Base-by-base conservation (phyloP, 1,284 basidiomycete genomes). In the Tilletiopsis washingtonensis region DNA sequence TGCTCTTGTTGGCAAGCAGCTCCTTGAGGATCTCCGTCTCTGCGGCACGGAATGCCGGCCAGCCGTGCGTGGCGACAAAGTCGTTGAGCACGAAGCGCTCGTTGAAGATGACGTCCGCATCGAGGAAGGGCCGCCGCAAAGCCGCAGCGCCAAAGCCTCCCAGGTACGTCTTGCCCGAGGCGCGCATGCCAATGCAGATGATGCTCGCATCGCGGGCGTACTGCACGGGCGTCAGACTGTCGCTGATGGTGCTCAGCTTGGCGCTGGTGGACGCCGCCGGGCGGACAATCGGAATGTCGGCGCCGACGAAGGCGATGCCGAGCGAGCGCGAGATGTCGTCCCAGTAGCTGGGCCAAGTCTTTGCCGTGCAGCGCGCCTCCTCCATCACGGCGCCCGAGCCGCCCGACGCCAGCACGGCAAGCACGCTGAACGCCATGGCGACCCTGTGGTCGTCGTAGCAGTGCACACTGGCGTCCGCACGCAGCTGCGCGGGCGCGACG, bases 341-440 rank as follows among this genome's bases (percentile, higher is more conserved):
- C 91, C 93, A 98, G 88, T 91, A 99, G 72, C 91, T 91, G 2
- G 94, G 93, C 93, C 93, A 98, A 0, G 94, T 98, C 81, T 99
- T 99, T 76, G 96, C 93, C 20, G 98, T 93, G 68, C 93, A 97
- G 47, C 93, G 80, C 76, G 94, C 96, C 77, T 98, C 93, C 70
- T 96, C 90, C 34, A 98, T 78, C 54, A 90, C 77, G 1, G 88
- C 88, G 24, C 82, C 83, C 34, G 61, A 54, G 1, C 60, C 62
- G 29, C 80, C 76, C 24, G 91, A 78, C 2, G 60, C 61, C 21
- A 88, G 80, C 6, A 84, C 81, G 3, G 84, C 84, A 17, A 98
- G 78, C 19, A 97, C 89, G 52, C 85, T 85, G 78, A 97, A 96
- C 0, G 93, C 90, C 93, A 99, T 98, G 5, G 91, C 93, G 12